phyloP scores from a whole-genome alignment of 2,329 filamentous ascomycete genomes.

The Ascomycota sp. region DNA sequence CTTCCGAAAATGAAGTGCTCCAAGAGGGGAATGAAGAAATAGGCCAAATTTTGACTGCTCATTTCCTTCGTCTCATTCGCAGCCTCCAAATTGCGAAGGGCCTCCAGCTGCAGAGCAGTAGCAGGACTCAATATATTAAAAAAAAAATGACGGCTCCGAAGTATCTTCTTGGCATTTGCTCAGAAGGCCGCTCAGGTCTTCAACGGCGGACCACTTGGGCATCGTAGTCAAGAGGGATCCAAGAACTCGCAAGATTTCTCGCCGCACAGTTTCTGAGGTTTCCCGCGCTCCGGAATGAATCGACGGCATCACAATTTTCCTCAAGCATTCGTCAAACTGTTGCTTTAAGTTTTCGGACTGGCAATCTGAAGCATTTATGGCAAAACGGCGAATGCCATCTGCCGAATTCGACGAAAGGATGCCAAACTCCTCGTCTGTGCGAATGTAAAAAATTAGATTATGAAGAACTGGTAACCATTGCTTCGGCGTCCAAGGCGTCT shows the following conservation, averaged over 20 bases:
- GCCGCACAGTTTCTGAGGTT: slow-evolving; percentile 61
- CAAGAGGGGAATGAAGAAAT: slow-evolving; percentile 76
- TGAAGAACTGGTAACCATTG: slow-evolving; percentile 80
- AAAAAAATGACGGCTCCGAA: slow-evolving; percentile 56
- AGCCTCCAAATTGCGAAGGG: slow-evolving; percentile 54
- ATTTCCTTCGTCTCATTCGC: slow-evolving; percentile 46
- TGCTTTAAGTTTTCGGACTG: slow-evolving; percentile 12
- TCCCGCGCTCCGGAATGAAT: slow-evolving; percentile 60
- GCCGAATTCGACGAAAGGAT: slow-evolving; percentile 66
- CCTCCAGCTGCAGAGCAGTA: slow-evolving; percentile 65
- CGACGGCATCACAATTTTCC: slow-evolving; percentile 48
- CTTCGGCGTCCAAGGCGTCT: slow-evolving; percentile 36
- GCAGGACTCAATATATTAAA: slow-evolving; percentile 82
- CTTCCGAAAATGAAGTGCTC: slow-evolving; percentile 88
- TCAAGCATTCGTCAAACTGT: slow-evolving; percentile 37
- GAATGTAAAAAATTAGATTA: slow-evolving; percentile 77
- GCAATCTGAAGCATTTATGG: slow-evolving; percentile 37
- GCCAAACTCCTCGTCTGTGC: slow-evolving; percentile 71
- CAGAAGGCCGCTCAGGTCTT: slow-evolving; percentile 54
- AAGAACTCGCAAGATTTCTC: slow-evolving; percentile 63
- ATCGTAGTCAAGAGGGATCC: slow-evolving; percentile 57
- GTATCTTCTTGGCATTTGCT: slow-evolving; percentile 41
- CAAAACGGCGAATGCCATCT: slow-evolving; percentile 57
- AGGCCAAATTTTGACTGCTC: slow-evolving; percentile 56
- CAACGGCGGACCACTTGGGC: slow-evolving; percentile 47